Evolutionary conservation across 176 grass and related monocot species (phyloP).

Genomic region (Phoenix roebelenii): DNA sequence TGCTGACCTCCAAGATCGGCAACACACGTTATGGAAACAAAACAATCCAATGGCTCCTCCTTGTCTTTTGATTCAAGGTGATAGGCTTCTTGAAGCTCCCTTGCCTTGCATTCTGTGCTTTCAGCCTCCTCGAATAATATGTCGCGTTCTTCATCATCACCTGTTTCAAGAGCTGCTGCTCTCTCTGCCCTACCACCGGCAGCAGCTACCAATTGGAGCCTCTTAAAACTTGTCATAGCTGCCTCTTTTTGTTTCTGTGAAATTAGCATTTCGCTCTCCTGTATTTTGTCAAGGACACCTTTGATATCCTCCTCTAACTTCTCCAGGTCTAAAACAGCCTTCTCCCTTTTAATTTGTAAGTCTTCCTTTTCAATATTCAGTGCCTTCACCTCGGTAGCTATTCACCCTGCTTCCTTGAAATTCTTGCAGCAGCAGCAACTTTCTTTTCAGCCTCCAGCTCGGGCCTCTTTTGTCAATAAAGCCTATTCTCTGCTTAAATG

Average conservation of each 20-base stretch:
- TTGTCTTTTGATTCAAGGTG: constrained; percentile 38
- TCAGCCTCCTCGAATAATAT: constrained; percentile 64
- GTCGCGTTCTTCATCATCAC: constrained; percentile 58
- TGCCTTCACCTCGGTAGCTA: constrained; percentile 77
- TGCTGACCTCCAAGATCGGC: constrained; percentile 2
- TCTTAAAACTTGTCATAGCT: constrained; percentile 72
- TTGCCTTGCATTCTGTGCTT: constrained; percentile 61
- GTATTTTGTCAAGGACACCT: constrained; percentile 50
- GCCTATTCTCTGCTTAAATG: constrained; percentile 57
- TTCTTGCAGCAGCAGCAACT: constrained; percentile 82
- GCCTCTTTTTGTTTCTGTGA: constrained; percentile 74
- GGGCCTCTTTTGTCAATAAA: constrained; percentile 88
- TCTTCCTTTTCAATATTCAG: constrained; percentile 81
- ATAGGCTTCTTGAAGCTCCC: constrained; percentile 62
- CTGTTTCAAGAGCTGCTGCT: constrained; percentile 63
- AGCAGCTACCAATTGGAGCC: constrained; percentile 51
- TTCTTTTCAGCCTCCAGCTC: constrained; percentile 97
- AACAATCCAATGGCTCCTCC: constrained; percentile 28
- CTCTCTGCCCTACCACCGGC: constrained; percentile 78
- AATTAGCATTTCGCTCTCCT: constrained; percentile 70
- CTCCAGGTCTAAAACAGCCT: constrained; percentile 48
- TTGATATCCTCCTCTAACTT: constrained; percentile 68
- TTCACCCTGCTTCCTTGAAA: constrained; percentile 85
- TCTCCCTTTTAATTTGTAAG: constrained; percentile 51
- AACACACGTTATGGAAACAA: constrained; percentile 56